These are phyloP conservation scores for Telfairia occidentalis DNA, from an alignment of 331 rosid species.

Conservation along the genomic window DNA sequence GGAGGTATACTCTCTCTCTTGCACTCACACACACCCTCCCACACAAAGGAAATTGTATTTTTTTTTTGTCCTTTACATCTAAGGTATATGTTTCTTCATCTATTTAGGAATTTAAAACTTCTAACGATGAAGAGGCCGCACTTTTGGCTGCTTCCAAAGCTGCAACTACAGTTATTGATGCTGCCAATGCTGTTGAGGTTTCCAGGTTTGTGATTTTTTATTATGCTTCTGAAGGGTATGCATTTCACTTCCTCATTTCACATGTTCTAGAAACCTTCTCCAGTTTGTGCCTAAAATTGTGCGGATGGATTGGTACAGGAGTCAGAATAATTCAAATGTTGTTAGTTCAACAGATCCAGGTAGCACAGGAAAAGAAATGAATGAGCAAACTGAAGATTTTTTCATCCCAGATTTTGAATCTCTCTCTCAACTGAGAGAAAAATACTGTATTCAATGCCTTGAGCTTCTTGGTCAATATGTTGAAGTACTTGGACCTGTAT, in stretches of 20 bases:
- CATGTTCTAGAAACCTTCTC: not conserved
- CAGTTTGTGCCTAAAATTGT: slow-evolving; percentile 2
- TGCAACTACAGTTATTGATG: slow-evolving; percentile 83
- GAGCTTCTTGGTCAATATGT: slow-evolving; percentile 90
- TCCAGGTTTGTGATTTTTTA: slow-evolving; percentile 45
- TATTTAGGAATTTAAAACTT: slow-evolving; percentile 54
- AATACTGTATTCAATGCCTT: slow-evolving; percentile 91
- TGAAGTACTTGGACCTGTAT: slow-evolving; percentile 96
- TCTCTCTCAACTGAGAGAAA: slow-evolving; percentile 75
- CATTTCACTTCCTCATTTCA: not conserved
- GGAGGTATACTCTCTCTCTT: slow-evolving; percentile 38
- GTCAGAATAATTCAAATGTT: slow-evolving; percentile 26
- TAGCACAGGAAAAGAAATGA: slow-evolving; percentile 35
- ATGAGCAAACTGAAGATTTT: slow-evolving; percentile 60
- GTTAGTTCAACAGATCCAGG: slow-evolving; percentile 28
- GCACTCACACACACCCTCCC: not conserved
- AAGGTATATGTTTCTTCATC: slow-evolving; percentile 13
- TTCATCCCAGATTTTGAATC: slow-evolving; percentile 57
- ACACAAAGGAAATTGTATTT: not conserved
- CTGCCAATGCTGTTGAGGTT: slow-evolving; percentile 73
- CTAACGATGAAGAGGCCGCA: slow-evolving; percentile 66
- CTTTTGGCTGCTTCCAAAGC: slow-evolving; percentile 84
- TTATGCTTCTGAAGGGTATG: slow-evolving; percentile 2
- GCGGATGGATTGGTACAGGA: slow-evolving; percentile 44
- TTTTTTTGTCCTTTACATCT: not conserved